Percentiles rank a stretch among this genome's conserved stretches.
phyloP scores from a whole-genome alignment of 495 filamentous ascomycete species.

The Xylaria nigripes region DNA sequence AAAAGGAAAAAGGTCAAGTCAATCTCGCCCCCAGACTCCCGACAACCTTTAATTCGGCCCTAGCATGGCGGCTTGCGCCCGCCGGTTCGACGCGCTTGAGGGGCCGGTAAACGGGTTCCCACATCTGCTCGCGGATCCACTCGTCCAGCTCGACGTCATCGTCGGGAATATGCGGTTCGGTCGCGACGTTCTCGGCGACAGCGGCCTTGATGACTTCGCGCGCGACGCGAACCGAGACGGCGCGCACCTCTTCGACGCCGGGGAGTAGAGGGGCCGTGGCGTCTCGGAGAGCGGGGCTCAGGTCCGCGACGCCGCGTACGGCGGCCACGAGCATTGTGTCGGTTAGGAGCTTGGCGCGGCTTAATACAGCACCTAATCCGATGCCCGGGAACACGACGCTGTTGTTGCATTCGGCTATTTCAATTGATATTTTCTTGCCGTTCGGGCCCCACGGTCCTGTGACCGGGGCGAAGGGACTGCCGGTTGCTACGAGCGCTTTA shows the following conservation, averaged over 20 bases:
- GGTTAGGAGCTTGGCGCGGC: conserved; percentile 51
- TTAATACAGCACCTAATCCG: conserved; percentile 70
- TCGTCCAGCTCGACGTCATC: conserved; percentile 54
- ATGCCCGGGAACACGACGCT: conserved; percentile 82
- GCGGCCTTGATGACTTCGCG: conserved; percentile 68
- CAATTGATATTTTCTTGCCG: conserved; percentile 49
- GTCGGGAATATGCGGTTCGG: conserved; percentile 50
- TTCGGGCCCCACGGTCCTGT: conserved; percentile 46
- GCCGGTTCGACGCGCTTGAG: conserved; percentile 47
- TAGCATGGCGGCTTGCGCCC: conserved; percentile 45
- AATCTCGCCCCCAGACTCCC: conserved; percentile 23
- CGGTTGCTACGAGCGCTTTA: conserved; percentile 73
- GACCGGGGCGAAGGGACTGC: conserved; percentile 75
- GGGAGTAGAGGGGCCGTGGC: conserved; percentile 55
- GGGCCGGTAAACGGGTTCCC: conserved; percentile 66
- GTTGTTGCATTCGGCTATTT: conserved; percentile 87
- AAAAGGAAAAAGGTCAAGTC: too few relatives aligned
- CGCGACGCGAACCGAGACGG: conserved; percentile 71
- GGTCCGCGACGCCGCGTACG: conserved; percentile 59
- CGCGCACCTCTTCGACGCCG: conserved; percentile 65
- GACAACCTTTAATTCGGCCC: conserved; percentile 51
- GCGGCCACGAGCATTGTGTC: conserved; percentile 80
- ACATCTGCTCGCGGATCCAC: conserved; percentile 89
- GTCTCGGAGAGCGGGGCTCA: conserved; percentile 55
- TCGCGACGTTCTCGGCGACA: conserved; percentile 58